phyloP scores from a whole-genome alignment of 768 basidiomycete species.

The Termitomyces heimii region DNA sequence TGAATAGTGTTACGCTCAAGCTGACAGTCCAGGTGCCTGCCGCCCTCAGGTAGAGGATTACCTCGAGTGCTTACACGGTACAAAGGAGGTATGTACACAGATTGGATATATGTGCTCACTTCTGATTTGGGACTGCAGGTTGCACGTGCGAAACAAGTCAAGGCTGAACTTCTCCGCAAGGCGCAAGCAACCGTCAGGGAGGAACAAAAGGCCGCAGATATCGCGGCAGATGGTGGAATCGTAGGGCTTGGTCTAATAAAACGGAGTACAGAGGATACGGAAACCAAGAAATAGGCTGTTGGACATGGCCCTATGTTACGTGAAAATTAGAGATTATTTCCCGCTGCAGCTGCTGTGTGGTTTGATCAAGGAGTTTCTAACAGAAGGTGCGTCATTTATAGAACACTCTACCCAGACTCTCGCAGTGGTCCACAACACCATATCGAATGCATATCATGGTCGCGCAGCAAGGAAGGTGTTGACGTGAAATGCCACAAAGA shows the following conservation, averaged over 20 bases:
- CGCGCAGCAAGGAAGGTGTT: no score
- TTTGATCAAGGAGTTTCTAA: neutral
- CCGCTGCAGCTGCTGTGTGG: neutral
- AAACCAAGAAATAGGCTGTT: constrained; percentile 7
- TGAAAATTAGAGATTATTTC: neutral
- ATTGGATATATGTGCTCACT: neutral
- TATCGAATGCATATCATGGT: neutral
- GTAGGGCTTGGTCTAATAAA: constrained; percentile 74
- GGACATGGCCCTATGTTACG: neutral
- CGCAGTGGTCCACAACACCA: neutral
- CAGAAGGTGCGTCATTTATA: neutral
- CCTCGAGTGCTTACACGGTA: constrained; percentile 85
- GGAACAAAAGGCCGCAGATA: constrained; percentile 65
- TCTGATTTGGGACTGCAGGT: constrained; percentile 29
- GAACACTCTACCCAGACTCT: neutral
- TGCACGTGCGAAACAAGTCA: constrained; percentile 55
- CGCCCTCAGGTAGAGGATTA: constrained; percentile 75
- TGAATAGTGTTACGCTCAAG: constrained; percentile 75
- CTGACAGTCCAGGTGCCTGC: constrained; percentile 74
- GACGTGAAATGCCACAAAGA: no score
- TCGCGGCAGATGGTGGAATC: constrained; percentile 67
- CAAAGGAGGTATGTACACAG: constrained; percentile 67
- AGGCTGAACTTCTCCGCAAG: constrained; percentile 65
- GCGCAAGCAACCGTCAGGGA: constrained; percentile 61
- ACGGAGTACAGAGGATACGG: constrained; percentile 30